Percentiles rank a stretch among this genome's conserved stretches.
Evolutionary conservation across 352 stramenopile genomes (phyloP).

Genomic region (Phytophthora hybrid): DNA sequence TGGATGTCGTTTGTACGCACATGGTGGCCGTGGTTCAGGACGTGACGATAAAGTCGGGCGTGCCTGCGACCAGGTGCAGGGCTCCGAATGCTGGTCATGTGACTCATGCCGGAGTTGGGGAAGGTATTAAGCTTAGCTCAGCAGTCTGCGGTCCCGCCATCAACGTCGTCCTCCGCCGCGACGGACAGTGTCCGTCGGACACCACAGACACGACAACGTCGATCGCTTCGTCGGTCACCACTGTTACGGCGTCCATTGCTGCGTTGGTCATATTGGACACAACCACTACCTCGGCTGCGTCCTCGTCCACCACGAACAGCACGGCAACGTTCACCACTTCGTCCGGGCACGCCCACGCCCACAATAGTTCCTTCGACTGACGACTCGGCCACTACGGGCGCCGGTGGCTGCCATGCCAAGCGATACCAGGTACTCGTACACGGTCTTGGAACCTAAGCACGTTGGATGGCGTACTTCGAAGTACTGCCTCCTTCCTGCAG

Average conservation of each 20-base stretch:
- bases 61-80: too few relatives aligned
- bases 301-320: conserved; percentile 3
- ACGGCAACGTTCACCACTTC: conserved; percentile 8
- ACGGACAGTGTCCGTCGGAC: too few relatives aligned
- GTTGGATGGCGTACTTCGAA: neutral
- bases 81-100: too few relatives aligned
- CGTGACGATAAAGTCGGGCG: too few relatives aligned
- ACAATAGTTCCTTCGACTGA: conserved; percentile 28
- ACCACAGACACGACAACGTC: conserved; percentile 1
- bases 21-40: too few relatives aligned
- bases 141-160: too few relatives aligned
- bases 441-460: conserved; percentile 5
- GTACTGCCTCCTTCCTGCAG: neutral
- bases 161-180: neutral
- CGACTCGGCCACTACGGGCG: conserved; percentile 16
- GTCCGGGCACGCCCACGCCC: conserved; percentile 5
- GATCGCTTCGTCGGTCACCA: neutral
- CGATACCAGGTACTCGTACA: neutral
- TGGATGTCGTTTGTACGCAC: too few relatives aligned
- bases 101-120: too few relatives aligned
- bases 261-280: neutral
- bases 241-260: neutral
- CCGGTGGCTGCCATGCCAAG: conserved; percentile 24
- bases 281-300: neutral
- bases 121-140: too few relatives aligned